These are phyloP conservation scores for Trametes elegans DNA, from an alignment of 768 basidiomycete genomes.

Conservation along the genomic window DNA sequence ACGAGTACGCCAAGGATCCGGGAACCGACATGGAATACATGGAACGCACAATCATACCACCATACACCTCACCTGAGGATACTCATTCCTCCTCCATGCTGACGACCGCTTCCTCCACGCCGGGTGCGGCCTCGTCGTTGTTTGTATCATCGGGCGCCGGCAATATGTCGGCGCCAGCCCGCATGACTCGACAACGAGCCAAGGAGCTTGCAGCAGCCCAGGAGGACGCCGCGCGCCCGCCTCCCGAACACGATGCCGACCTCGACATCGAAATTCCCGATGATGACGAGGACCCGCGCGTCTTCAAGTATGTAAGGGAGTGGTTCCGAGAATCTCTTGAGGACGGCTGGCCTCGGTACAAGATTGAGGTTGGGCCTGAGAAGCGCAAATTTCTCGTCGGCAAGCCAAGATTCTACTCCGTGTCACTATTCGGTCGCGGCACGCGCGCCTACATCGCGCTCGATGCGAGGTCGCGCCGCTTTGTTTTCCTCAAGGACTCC, in stretches of 20 bases:
- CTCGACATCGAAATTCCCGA: too few species aligned
- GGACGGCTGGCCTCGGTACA: neutral
- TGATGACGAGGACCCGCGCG: neutral
- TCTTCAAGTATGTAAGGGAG: neutral
- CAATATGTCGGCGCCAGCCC: too few species aligned
- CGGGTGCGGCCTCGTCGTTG: too few species aligned
- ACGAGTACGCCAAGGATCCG: neutral
- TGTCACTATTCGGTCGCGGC: neutral
- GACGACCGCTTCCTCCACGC: too few species aligned
- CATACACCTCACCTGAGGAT: too few species aligned
- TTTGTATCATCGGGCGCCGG: too few species aligned
- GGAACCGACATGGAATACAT: neutral
- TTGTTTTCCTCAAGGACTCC: constrained; percentile 17
- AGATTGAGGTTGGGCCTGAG: neutral
- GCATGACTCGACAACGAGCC: too few species aligned
- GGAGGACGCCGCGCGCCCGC: too few species aligned
- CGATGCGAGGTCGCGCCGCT: constrained; percentile 2
- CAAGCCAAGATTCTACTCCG: neutral
- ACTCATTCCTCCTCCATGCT: too few species aligned
- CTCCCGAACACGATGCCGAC: too few species aligned
- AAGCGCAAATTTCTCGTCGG: neutral
- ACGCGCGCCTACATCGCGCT: constrained; percentile 14
- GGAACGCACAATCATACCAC: too few species aligned
- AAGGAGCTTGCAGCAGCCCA: too few species aligned
- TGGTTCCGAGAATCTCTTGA: neutral